Percentiles rank a stretch among this genome's conserved stretches.
These are phyloP conservation scores for Phytophthora citrophthora DNA, from an alignment of 352 stramenopile species.

Conservation along the genomic window DNA sequence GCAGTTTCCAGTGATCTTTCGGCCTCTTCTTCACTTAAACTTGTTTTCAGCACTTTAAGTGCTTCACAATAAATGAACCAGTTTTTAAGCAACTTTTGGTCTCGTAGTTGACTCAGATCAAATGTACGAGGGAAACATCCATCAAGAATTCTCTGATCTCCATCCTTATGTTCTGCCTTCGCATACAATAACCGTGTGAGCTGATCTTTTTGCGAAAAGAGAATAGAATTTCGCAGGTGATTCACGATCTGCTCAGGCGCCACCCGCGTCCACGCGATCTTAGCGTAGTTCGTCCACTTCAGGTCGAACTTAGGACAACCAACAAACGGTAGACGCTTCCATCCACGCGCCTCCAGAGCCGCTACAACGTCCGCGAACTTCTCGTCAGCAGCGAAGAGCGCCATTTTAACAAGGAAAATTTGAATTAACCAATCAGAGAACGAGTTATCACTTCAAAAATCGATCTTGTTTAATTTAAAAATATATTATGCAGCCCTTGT, in stretches of 20 bases:
- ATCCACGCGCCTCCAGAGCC: constrained; percentile 32
- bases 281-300: constrained; percentile 77
- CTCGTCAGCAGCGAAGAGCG: constrained; percentile 11
- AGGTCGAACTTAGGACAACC: constrained; percentile 65
- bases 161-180: not conserved
- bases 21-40: not conserved
- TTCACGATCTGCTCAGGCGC: constrained; percentile 58
- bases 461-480: too few species aligned
- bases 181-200: constrained; percentile 50
- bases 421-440: too few species aligned
- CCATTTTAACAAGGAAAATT: too few species aligned
- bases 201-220: constrained; percentile 72
- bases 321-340: constrained; percentile 60
- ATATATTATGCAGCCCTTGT: constrained; percentile 11
- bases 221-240: constrained; percentile 66
- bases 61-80: constrained; percentile 64
- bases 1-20: constrained; percentile 6
- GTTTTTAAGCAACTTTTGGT: constrained; percentile 27
- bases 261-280: constrained; percentile 61
- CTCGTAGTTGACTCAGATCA: constrained; percentile 24
- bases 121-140: constrained; percentile 64
- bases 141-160: constrained; percentile 32
- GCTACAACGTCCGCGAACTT: constrained; percentile 37
- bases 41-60: constrained; percentile 46
- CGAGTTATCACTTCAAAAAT: too few species aligned